Percentiles rank a stretch among this genome's conserved stretches.
phyloP scores from a whole-genome alignment of 768 basidiomycete genomes.

The Rubroboletus satanas region DNA sequence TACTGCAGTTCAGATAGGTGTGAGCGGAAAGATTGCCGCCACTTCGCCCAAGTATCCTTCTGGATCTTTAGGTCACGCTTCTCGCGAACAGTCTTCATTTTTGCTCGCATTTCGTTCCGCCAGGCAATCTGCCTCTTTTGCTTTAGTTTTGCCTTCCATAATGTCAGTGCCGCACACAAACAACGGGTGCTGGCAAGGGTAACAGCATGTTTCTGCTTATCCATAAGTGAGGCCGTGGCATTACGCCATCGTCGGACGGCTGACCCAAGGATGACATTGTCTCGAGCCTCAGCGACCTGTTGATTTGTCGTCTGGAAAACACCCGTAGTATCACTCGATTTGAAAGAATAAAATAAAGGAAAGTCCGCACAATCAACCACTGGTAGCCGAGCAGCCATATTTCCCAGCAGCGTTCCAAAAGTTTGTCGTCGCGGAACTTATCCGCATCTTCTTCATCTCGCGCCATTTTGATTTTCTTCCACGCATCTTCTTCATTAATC shows the following conservation, averaged over 20 bases:
- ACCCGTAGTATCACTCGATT: constrained; percentile 8
- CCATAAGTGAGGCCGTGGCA: constrained; percentile 33
- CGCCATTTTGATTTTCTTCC: constrained; percentile 70
- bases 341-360: constrained; percentile 12
- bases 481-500: constrained; percentile 70
- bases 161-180: constrained; percentile 38
- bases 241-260: constrained; percentile 61
- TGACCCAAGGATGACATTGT: constrained; percentile 57
- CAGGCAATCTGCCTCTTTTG: constrained; percentile 56
- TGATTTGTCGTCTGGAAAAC: constrained; percentile 57
- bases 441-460: constrained; percentile 72
- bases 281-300: constrained; percentile 67
- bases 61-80: constrained; percentile 50
- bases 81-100: constrained; percentile 60
- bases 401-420: constrained; percentile 70
- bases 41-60: constrained; percentile 60
- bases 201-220: constrained; percentile 42
- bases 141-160: constrained; percentile 55
- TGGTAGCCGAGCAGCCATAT: constrained; percentile 68
- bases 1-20: constrained; percentile 52
- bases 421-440: constrained; percentile 55
- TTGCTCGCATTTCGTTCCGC: constrained; percentile 67
- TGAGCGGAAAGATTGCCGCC: constrained; percentile 57
- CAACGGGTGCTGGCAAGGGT: constrained; percentile 42
- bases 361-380: constrained; percentile 66